A percentile compares a stretch with the other conserved stretches of the same genome.
These are phyloP conservation scores for Psidium guajava DNA, from an alignment of 345 rosid genomes.

Conservation along the genomic window DNA sequence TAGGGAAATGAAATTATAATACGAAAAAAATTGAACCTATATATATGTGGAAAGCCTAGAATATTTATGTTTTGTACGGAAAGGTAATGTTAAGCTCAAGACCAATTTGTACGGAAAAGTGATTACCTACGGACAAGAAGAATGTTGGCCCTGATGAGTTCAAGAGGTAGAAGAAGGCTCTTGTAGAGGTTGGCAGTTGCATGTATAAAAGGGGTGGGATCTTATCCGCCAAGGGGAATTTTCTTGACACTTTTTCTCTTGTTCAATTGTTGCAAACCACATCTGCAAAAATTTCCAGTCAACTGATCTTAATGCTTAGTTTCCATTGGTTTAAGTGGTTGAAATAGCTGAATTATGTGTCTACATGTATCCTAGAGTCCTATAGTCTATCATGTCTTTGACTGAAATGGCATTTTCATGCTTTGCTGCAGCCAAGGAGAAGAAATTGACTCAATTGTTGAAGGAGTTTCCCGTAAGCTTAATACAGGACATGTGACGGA, in stretches of 20 bases:
- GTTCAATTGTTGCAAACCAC: neutral
- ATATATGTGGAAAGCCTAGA: neutral
- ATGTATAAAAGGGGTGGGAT: neutral
- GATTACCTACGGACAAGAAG: rapidly evolving
- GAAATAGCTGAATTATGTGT: neutral
- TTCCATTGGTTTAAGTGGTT: neutral
- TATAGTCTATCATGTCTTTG: neutral
- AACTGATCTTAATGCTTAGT: neutral
- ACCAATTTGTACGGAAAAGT: neutral
- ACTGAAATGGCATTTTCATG: neutral
- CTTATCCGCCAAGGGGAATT: neutral
- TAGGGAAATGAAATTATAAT: neutral
- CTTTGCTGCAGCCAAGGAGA: neutral
- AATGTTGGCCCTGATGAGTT: neutral
- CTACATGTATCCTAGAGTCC: neutral
- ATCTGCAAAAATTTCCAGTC: neutral
- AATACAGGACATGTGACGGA: neutral
- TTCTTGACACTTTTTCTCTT: neutral
- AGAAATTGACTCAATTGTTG: neutral
- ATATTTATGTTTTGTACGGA: neutral
- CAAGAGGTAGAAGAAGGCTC: neutral
- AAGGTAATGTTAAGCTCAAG: neutral
- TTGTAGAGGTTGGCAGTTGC: neutral
- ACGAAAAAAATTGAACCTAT: neutral
- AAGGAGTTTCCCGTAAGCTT: neutral